Evolutionary conservation across 2,329 filamentous ascomycete genomes (phyloP).

Genomic region (Geosmithia morbida): DNA sequence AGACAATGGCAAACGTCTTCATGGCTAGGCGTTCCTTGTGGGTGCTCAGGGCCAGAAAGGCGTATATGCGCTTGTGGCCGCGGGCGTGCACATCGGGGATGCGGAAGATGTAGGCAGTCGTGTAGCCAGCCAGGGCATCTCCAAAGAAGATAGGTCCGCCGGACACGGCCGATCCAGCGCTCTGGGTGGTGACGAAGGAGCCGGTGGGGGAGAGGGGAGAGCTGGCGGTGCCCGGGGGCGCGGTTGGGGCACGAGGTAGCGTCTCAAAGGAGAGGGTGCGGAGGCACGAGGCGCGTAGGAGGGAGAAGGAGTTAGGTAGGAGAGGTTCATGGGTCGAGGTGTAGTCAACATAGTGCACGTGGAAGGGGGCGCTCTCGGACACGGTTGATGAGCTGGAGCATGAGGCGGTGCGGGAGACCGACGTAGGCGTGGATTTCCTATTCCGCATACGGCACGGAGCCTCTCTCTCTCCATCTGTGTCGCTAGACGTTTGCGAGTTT

Average conservation of each 20-base stretch:
- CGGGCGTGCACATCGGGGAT: constrained; percentile 54
- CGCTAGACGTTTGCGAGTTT: constrained; percentile 34
- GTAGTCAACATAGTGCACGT: constrained; percentile 53
- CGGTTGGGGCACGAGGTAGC: constrained; percentile 37
- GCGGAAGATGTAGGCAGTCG: constrained; percentile 56
- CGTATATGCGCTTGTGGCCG: constrained; percentile 55
- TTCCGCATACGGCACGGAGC: constrained; percentile 18
- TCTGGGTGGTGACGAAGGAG: constrained; percentile 39
- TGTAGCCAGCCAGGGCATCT: constrained; percentile 49
- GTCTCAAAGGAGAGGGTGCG: constrained; percentile 54
- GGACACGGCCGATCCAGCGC: constrained; percentile 37
- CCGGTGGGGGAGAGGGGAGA: constrained; percentile 10
- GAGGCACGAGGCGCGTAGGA: constrained; percentile 50
- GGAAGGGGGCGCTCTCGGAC: constrained; percentile 28
- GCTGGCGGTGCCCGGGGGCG: constrained; percentile 12
- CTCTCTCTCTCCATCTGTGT: constrained; percentile 37
- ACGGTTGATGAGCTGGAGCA: constrained; percentile 38
- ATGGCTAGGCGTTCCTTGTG: constrained; percentile 51
- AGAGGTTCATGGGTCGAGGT: constrained; percentile 54
- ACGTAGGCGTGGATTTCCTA: constrained; percentile 28
- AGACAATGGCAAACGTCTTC: constrained; percentile 50
- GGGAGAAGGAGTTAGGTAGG: constrained; percentile 47
- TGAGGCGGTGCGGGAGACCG: constrained; percentile 28
- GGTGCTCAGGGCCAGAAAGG: constrained; percentile 50
- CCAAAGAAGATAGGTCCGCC: constrained; percentile 57